A percentile compares a stretch with the other conserved stretches of the same genome.
Evolutionary conservation across 768 basidiomycete species (phyloP).

Genomic region (Pleurotus cornucopiae): DNA sequence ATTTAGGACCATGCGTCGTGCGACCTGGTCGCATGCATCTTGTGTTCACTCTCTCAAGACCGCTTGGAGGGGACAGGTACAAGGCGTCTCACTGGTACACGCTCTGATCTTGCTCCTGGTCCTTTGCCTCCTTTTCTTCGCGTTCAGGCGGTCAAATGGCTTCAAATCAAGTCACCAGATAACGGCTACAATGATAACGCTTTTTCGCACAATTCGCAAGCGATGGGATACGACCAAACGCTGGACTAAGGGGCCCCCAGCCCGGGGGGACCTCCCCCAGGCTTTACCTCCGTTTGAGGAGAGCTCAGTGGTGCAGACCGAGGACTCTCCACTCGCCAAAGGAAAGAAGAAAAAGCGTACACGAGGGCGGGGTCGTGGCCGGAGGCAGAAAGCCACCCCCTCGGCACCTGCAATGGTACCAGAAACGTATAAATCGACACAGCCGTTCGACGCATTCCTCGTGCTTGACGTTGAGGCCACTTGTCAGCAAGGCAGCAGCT

Average conservation of each 20-base stretch:
- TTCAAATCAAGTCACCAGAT: no score
- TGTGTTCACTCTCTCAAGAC: slow-evolving; percentile 5
- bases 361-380: not conserved
- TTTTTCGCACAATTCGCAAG: not conserved
- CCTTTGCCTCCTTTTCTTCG: not conserved
- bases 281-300: not conserved
- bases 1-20: not conserved
- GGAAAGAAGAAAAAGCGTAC: slow-evolving; percentile 1
- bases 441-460: slow-evolving; percentile 73
- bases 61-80: not conserved
- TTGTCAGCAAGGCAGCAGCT: slow-evolving; percentile 62
- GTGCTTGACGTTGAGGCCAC: slow-evolving; percentile 91
- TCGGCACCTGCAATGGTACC: slow-evolving; percentile 4
- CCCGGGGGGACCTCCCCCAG: not conserved
- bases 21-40: not conserved
- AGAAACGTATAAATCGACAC: slow-evolving; percentile 21
- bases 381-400: slow-evolving; percentile 7
- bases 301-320: no score
- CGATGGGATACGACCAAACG: not conserved
- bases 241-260: not conserved
- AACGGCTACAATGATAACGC: not conserved
- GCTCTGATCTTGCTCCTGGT: not conserved
- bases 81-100: not conserved
- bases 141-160: not conserved
- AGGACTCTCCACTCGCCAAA: not conserved